phyloP scores from a whole-genome alignment of 2,329 filamentous ascomycete genomes.

The Xylaria arbuscula region DNA sequence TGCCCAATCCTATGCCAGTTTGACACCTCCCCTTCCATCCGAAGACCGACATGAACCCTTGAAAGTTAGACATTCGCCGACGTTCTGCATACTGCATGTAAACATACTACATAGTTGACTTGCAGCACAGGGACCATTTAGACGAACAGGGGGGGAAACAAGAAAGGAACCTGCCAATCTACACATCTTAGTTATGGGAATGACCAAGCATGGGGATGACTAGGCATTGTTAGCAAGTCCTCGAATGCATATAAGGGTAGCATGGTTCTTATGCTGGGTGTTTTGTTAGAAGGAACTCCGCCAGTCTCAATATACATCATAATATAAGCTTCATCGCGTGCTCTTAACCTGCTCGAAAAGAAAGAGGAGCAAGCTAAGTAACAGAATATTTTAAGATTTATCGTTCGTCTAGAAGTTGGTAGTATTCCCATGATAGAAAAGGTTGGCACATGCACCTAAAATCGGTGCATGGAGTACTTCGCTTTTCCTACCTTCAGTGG shows the following conservation, averaged over 20 bases:
- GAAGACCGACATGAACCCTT: background rate
- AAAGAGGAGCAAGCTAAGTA: background rate
- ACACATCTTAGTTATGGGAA: too few species aligned
- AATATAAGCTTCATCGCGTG: background rate
- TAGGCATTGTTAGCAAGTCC: background rate
- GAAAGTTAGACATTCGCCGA: background rate
- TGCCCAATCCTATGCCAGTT: background rate
- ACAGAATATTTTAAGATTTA: too few species aligned
- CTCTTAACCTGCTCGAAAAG: background rate
- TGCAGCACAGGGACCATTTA: background rate
- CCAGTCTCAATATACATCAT: background rate
- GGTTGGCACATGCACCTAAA: conserved; percentile 2
- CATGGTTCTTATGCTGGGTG: background rate
- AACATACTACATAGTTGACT: background rate
- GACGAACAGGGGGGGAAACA: background rate
- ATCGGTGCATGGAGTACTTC: background rate
- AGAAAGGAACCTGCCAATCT: too few species aligned
- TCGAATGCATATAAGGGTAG: background rate
- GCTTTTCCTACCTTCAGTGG: background rate
- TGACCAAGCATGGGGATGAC: too few species aligned
- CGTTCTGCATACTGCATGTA: background rate
- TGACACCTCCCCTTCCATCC: background rate
- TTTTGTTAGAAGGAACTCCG: background rate
- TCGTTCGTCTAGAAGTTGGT: too few species aligned
- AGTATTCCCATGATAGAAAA: background rate